phyloP scores from a whole-genome alignment of 768 basidiomycete species.

The Wakefieldia striispora region DNA sequence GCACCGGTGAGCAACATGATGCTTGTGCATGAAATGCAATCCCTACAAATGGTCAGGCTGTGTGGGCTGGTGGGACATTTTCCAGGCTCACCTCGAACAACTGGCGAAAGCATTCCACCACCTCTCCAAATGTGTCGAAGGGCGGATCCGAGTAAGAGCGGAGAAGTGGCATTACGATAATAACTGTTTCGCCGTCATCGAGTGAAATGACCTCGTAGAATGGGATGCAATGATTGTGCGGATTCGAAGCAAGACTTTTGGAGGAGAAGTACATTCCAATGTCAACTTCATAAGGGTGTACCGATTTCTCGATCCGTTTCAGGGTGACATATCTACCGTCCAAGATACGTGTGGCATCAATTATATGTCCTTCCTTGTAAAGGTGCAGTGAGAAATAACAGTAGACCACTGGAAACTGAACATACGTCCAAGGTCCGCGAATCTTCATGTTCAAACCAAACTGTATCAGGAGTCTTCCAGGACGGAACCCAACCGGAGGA shows the following conservation, averaged over 20 bases:
- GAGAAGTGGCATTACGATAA: conserved; percentile 38
- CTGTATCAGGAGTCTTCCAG: conserved; percentile 10
- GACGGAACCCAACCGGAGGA: conserved; percentile 21
- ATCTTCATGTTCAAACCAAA: conserved; percentile 3
- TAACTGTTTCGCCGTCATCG: background rate
- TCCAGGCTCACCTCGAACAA: conserved; percentile 25
- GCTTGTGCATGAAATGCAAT: conserved; percentile 25
- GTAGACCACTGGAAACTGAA: background rate
- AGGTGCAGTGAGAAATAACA: too few relatives aligned
- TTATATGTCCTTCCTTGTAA: conserved; percentile 1
- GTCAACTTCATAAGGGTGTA: conserved; percentile 29
- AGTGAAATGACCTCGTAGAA: conserved; percentile 22
- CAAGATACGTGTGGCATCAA: conserved; percentile 29
- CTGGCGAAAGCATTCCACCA: conserved; percentile 29
- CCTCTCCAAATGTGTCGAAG: conserved; percentile 23
- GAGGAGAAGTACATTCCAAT: conserved; percentile 27
- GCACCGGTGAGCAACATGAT: conserved; percentile 16
- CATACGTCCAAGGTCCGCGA: background rate
- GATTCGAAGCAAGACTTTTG: background rate
- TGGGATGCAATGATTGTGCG: conserved; percentile 36
- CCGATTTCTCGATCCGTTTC: conserved; percentile 21
- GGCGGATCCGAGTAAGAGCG: conserved; percentile 19
- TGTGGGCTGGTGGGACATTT: background rate
- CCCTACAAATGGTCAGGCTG: conserved; percentile 9
- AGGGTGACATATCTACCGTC: conserved; percentile 32